Evolutionary conservation across 306 rosid genomes (phyloP).

Genomic region (Senna siamea): DNA sequence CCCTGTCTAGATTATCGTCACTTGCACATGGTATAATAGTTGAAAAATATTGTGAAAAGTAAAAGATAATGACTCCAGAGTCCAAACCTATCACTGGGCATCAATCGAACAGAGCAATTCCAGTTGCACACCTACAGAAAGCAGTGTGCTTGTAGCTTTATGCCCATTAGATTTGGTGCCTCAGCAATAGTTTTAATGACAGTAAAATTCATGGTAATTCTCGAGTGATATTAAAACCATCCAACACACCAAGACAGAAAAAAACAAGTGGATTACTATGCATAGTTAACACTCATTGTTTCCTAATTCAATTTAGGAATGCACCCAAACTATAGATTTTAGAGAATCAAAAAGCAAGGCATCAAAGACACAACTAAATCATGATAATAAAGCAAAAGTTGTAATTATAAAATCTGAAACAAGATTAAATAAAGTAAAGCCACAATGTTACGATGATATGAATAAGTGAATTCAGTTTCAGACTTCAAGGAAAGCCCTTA

Average conservation of each 20-base stretch:
- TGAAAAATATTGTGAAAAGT: background rate
- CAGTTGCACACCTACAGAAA: background rate
- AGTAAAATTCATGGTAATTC: background rate
- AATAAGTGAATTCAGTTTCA: background rate
- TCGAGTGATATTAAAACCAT: background rate
- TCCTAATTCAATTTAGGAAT: background rate
- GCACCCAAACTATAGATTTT: background rate
- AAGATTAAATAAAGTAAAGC: background rate
- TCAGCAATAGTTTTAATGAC: background rate
- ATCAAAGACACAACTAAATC: background rate
- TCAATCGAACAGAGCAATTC: background rate
- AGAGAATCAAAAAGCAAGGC: background rate
- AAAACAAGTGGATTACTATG: too few species aligned
- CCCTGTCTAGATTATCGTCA: constrained; percentile 72
- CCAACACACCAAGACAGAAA: background rate
- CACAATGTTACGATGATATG: too few species aligned
- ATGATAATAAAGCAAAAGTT: background rate
- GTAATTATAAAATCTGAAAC: rapidly evolving
- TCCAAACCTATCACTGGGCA: too few species aligned
- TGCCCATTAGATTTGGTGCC: background rate
- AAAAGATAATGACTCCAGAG: background rate
- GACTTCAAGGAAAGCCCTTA: background rate
- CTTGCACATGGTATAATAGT: constrained; percentile 28
- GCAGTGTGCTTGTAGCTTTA: background rate
- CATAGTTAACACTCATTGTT: too few species aligned